These are phyloP conservation scores for Gautieria morchelliformis DNA, from an alignment of 768 basidiomycete species.

Conservation along the genomic window DNA sequence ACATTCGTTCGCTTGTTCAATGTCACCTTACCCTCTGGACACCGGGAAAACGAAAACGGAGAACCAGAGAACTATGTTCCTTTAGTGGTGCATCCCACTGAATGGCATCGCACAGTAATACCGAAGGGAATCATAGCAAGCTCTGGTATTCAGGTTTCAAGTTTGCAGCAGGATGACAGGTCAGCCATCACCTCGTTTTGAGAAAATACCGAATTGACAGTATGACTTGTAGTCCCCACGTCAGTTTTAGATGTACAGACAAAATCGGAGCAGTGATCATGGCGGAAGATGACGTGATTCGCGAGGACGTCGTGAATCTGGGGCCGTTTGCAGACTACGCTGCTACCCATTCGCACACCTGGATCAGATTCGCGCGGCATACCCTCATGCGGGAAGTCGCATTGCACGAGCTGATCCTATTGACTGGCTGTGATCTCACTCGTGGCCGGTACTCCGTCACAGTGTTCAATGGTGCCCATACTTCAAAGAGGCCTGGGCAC, in stretches of 20 bases:
- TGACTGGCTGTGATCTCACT: constrained; percentile 3
- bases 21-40: constrained; percentile 7
- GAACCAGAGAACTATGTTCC: not conserved
- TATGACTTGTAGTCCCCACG: not conserved
- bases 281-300: not conserved
- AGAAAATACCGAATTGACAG: not conserved
- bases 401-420: constrained; percentile 1
- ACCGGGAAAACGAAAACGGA: constrained; percentile 6
- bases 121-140: not conserved
- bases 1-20: constrained; percentile 12
- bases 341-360: not conserved
- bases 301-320: not conserved
- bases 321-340: not conserved
- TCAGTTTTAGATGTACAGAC: not conserved
- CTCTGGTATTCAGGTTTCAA: not conserved
- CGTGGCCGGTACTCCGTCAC: not conserved
- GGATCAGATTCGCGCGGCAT: not conserved
- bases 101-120: not conserved
- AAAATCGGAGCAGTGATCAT: constrained; percentile 2
- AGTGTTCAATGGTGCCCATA: not conserved
- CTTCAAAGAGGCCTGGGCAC: not conserved
- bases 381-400: not conserved
- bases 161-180: not conserved
- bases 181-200: not conserved
- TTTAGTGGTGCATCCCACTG: not conserved